Evolutionary conservation across 345 rosid species (phyloP).

Genomic region (Salix udensis): DNA sequence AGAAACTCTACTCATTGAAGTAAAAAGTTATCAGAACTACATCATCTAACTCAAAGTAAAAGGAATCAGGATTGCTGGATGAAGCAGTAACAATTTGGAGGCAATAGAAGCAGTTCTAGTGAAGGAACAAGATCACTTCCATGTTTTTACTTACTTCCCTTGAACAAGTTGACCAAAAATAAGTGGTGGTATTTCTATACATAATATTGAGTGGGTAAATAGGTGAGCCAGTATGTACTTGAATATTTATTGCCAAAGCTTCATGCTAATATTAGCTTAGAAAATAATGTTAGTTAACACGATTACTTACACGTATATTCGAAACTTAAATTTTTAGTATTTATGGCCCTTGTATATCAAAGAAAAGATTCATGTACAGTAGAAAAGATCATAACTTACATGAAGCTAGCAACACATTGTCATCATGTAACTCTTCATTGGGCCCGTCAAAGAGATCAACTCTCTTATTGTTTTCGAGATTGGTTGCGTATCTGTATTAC

Average conservation of each 20-base stretch:
- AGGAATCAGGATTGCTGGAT: not conserved
- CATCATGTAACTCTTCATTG: slow-evolving; percentile 70
- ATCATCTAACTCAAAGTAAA: not conserved
- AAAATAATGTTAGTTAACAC: not conserved
- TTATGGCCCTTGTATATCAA: not conserved
- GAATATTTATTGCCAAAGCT: not conserved
- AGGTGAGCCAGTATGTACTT: not conserved
- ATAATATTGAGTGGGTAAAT: not conserved
- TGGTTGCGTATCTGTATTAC: slow-evolving; percentile 59
- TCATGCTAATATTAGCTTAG: not conserved
- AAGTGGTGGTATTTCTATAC: not conserved
- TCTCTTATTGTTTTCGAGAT: slow-evolving; percentile 75
- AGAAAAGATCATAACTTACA: slow-evolving; percentile 39
- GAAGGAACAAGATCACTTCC: not conserved
- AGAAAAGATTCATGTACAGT: not conserved
- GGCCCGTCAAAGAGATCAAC: slow-evolving; percentile 92
- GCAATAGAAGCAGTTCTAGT: not conserved
- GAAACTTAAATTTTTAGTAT: not conserved
- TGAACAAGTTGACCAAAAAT: not conserved
- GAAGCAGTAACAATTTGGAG: not conserved
- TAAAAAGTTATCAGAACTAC: not conserved
- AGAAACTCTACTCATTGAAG: not conserved
- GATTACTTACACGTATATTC: not conserved
- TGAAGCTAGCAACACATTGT: slow-evolving; percentile 81
- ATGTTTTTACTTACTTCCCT: not conserved